Percentiles rank a stretch among this genome's conserved stretches.
phyloP scores from a whole-genome alignment of 371 early-diverging fungal genomes.

The Parasitella parasitica region DNA sequence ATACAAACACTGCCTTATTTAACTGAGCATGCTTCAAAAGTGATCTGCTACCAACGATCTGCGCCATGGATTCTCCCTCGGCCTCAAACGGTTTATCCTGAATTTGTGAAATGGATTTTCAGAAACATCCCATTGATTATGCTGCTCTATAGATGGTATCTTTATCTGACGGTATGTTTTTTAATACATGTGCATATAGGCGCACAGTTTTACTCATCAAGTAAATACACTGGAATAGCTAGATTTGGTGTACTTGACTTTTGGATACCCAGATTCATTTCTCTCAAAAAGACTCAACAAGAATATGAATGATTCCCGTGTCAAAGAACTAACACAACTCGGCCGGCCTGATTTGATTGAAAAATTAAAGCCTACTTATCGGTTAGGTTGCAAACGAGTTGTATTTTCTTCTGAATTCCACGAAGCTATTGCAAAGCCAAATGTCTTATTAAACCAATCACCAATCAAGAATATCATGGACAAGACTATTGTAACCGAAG shows the following conservation, averaged over 20 bases:
- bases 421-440: conserved; percentile 40
- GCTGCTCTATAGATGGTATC: conserved; percentile 16
- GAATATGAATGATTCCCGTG: no score
- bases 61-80: conserved; percentile 39
- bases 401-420: conserved; percentile 50
- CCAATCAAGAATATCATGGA: conserved; percentile 42
- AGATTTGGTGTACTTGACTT: not conserved
- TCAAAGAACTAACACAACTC: conserved; percentile 7
- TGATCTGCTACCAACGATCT: conserved; percentile 52
- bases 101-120: conserved; percentile 34
- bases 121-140: conserved; percentile 36
- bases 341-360: conserved; percentile 28
- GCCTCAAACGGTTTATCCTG: conserved; percentile 17
- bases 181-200: no score
- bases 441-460: conserved; percentile 42
- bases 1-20: conserved; percentile 49
- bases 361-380: conserved; percentile 48
- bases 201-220: no score
- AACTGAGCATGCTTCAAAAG: conserved; percentile 31
- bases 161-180: not conserved
- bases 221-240: no score
- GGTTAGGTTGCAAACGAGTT: conserved; percentile 59
- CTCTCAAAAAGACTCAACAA: not conserved
- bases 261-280: conserved; percentile 4
- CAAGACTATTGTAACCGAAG: conserved; percentile 33